phyloP scores from a whole-genome alignment of 768 basidiomycete genomes.

The Galerina sulciceps region DNA sequence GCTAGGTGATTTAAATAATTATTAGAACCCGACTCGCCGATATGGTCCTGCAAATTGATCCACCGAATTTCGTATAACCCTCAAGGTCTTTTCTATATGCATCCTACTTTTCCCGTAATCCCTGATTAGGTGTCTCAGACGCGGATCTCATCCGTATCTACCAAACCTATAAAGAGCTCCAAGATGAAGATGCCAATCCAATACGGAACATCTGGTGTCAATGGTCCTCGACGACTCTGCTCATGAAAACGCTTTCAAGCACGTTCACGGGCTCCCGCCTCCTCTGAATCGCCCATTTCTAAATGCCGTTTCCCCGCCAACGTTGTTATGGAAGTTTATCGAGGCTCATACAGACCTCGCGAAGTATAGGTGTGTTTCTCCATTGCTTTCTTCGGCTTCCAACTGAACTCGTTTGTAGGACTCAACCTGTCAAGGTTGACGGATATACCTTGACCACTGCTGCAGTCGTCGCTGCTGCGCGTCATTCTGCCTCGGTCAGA shows the following conservation, averaged over 20 bases:
- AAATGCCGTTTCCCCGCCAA: slow-evolving; percentile 5
- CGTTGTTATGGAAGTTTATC: slow-evolving; percentile 26
- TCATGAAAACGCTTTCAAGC: slow-evolving; percentile 22
- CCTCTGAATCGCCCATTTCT: slow-evolving; percentile 8
- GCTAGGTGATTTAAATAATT: background rate
- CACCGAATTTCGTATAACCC: slow-evolving; percentile 1
- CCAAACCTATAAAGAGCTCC: slow-evolving; percentile 18
- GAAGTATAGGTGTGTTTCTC: slow-evolving; percentile 14
- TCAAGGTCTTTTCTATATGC: slow-evolving; percentile 6
- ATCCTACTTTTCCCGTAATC: slow-evolving; percentile 10
- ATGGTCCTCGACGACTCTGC: slow-evolving; percentile 30
- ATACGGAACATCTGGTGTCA: slow-evolving; percentile 18
- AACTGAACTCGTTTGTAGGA: slow-evolving; percentile 38
- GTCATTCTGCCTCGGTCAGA: slow-evolving; percentile 49
- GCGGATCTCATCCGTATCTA: slow-evolving; percentile 37
- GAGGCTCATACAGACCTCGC: slow-evolving; percentile 20
- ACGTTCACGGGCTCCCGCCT: slow-evolving; percentile 12
- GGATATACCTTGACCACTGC: slow-evolving; percentile 70
- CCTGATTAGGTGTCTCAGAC: slow-evolving; percentile 20
- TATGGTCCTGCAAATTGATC: background rate
- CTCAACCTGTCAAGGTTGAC: slow-evolving; percentile 59
- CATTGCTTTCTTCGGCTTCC: background rate
- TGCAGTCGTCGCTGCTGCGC: slow-evolving; percentile 69
- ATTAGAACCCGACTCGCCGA: background rate
- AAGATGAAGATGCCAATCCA: background rate